Base-by-base conservation (phyloP, 768 basidiomycete species). In the Auriscalpium vulgare region DNA sequence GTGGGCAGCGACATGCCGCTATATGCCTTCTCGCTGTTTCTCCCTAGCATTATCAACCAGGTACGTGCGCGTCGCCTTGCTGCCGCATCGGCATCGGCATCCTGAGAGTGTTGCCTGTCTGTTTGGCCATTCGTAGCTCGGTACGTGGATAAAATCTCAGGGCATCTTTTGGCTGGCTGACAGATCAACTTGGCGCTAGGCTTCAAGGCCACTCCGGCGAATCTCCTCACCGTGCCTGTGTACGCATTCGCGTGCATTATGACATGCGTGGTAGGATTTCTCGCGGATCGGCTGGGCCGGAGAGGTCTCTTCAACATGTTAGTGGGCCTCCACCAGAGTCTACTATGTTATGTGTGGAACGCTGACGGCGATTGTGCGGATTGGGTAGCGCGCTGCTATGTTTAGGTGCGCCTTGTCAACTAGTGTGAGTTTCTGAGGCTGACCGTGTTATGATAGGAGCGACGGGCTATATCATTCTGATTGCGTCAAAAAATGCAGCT, bases 1-100 rank as follows among this genome's bases (percentile, higher is more conserved):
- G 69, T 67, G 58, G 83, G 82, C 11, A 69, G 69, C 47, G 83
- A 83, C 65, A 83, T 77, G 69, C 86, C 88, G 0, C 68, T 91
- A 47, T 91, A 90, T 60, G 85, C 88, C 0, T 88, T 90, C 68
- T 76, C 87, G 19, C 69, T 90, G 47, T 91, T 91, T 75, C 71
- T 88, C 53, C 88, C 88, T 0, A 86, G 81, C 45, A 89, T 91
- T 65, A 90, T 89, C 67, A 83, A 78, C 57, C 72, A 85, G 70
- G 83, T 85, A 59, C 44, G 78, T 68, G 3, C 19, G 23, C 11
- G 45, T 35, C 0, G 6, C 43, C 16, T 19, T 44, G n/a, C 37
- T 47, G 40, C 38, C 38, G 19, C n/a, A 45, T 48, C 45, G 29
- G 29, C 47, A 14, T 13, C 51, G 54, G 23, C 13, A 29, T 29